These are phyloP conservation scores for Candida maltosa DNA, from an alignment of 805 yeast species.

Conservation along the genomic window DNA sequence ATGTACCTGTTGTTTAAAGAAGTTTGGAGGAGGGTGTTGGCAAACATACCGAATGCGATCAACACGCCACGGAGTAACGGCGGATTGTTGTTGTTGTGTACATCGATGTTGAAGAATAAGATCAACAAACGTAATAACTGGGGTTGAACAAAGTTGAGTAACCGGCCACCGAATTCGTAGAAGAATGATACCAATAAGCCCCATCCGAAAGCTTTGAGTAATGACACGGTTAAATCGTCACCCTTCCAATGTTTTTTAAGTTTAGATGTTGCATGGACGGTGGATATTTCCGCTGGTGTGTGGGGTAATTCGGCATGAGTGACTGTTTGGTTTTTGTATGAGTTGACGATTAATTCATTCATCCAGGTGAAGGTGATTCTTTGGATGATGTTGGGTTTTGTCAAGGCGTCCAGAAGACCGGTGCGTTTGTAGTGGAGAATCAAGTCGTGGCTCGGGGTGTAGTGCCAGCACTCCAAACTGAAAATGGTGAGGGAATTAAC, in stretches of 20 bases:
- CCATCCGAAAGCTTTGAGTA: conserved; percentile 25
- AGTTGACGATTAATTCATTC: conserved; percentile 40
- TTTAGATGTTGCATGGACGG: conserved; percentile 14
- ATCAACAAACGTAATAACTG: conserved; percentile 71
- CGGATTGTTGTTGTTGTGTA: too few species aligned
- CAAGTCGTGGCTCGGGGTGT: conserved; percentile 41
- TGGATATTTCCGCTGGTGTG: conserved; percentile 21
- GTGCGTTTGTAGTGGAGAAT: conserved; percentile 21
- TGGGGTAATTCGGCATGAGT: conserved; percentile 30
- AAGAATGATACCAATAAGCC: conserved; percentile 17
- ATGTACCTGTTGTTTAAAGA: conserved; percentile 67
- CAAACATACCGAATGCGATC: conserved; percentile 63
- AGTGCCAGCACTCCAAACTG: conserved; percentile 35
- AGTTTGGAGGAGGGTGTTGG: conserved; percentile 58
- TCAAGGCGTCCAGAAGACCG: conserved; percentile 14
- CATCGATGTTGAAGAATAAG: conserved; percentile 46
- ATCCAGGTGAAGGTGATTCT: conserved; percentile 46
- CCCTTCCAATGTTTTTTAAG: conserved; percentile 16
- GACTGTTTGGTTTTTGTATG: conserved; percentile 35
- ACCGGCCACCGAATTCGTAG: conserved; percentile 19
- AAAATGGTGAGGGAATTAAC: conserved; percentile 28
- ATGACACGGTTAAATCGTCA: conserved; percentile 13
- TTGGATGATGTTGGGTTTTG: conserved; percentile 31
- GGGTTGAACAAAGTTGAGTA: conserved; percentile 69
- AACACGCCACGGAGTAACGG: conserved; percentile 59